Evolutionary conservation across 2,329 filamentous ascomycete species (phyloP).

Genomic region (Phaeosphaeria sp.): DNA sequence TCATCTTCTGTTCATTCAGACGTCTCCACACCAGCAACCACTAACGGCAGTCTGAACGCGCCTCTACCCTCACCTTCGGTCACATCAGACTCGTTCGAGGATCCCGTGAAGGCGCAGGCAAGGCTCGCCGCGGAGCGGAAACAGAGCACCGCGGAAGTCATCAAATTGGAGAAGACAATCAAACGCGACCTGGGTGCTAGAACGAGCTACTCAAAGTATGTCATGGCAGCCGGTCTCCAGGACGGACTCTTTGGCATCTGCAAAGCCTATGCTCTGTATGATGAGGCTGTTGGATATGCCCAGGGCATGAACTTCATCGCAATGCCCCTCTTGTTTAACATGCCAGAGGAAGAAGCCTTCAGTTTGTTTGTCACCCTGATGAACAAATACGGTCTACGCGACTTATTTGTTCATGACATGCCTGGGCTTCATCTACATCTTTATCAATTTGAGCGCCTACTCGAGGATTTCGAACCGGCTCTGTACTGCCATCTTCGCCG

Average conservation of each 20-base stretch:
- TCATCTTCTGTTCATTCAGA: slow-evolving; percentile 86
- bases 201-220: slow-evolving; percentile 96
- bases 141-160: slow-evolving; percentile 73
- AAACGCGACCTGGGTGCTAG: slow-evolving; percentile 87
- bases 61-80: slow-evolving; percentile 57
- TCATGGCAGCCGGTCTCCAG: slow-evolving; percentile 87
- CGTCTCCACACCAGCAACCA: slow-evolving; percentile 67
- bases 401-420: slow-evolving; percentile 96
- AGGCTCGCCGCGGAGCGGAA: slow-evolving; percentile 71
- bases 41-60: slow-evolving; percentile 51
- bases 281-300: slow-evolving; percentile 93
- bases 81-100: slow-evolving; percentile 65
- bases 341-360: slow-evolving; percentile 97
- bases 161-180: slow-evolving; percentile 90
- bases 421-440: slow-evolving; percentile 90
- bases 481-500: slow-evolving; percentile 93
- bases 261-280: slow-evolving; percentile 95
- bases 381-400: slow-evolving; percentile 93
- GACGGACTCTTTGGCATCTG: slow-evolving; percentile 94
- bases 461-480: slow-evolving; percentile 93
- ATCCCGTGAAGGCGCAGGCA: slow-evolving; percentile 69
- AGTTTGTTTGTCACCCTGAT: slow-evolving; percentile 91
- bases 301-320: slow-evolving; percentile 99
- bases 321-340: slow-evolving; percentile 96
- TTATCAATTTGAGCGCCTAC: slow-evolving; percentile 91